Percentiles rank a stretch among this genome's conserved stretches.
phyloP scores from a whole-genome alignment of 495 filamentous ascomycete genomes.

The Cladorrhinum samala region DNA sequence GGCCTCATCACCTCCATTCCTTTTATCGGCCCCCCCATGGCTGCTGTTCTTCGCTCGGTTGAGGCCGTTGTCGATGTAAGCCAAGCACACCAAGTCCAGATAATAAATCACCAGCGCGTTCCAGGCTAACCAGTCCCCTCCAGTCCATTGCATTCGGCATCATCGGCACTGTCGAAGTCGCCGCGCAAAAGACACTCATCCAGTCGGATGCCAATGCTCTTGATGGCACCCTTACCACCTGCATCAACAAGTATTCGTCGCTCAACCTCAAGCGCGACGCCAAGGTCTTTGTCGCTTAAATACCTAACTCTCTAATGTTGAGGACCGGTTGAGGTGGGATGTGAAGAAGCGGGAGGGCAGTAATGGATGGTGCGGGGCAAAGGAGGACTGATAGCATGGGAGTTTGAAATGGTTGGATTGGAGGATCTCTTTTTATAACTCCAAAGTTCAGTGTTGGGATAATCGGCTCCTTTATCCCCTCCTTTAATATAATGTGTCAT shows the following conservation, averaged over 20 bases:
- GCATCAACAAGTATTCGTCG: background rate
- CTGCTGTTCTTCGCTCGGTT: background rate
- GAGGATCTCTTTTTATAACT: too few species aligned
- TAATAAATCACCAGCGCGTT: too few species aligned
- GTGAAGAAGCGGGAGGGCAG: too few species aligned
- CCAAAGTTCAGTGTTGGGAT: too few species aligned
- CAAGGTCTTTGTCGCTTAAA: background rate
- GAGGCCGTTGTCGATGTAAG: conserved; percentile 2
- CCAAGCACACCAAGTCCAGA: background rate
- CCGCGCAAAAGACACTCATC: background rate
- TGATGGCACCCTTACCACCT: background rate
- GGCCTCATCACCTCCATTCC: conserved; percentile 15
- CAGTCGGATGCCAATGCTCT: background rate
- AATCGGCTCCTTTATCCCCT: too few species aligned
- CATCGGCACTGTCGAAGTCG: background rate
- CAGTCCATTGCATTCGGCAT: background rate
- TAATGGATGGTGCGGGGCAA: too few species aligned
- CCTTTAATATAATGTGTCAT: too few species aligned
- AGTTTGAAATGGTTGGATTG: too few species aligned
- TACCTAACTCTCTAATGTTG: too few species aligned
- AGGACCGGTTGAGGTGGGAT: too few species aligned
- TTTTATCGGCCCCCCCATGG: conserved; percentile 12
- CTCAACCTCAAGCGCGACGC: background rate
- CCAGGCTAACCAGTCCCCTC: too few species aligned
- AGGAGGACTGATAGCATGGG: too few species aligned